phyloP scores from a whole-genome alignment of 202 grass and related monocot genomes.

The Carex sylvatica region DNA sequence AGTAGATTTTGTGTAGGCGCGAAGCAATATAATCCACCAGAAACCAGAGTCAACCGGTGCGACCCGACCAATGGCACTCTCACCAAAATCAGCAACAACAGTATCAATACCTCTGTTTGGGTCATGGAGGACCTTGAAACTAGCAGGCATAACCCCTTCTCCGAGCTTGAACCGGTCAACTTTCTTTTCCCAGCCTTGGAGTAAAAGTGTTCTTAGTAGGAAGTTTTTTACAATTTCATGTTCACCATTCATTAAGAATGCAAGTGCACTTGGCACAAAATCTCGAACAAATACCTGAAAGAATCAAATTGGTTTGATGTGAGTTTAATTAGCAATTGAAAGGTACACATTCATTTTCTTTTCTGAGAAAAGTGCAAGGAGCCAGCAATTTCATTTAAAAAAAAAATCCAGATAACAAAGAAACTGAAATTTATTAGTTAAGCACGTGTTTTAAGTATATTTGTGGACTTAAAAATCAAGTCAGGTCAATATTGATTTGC shows the following conservation, averaged over 20 bases:
- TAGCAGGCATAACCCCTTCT: slow-evolving; percentile 89
- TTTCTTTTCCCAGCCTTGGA: slow-evolving; percentile 88
- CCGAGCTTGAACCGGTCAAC: slow-evolving; percentile 93
- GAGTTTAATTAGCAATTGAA: slow-evolving; percentile 5
- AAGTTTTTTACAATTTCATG: slow-evolving; percentile 85
- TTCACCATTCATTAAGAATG: slow-evolving; percentile 95
- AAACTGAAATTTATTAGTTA: background rate
- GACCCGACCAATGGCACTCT: slow-evolving; percentile 91
- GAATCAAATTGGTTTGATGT: background rate
- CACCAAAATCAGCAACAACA: slow-evolving; percentile 80
- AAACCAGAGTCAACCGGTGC: slow-evolving; percentile 91
- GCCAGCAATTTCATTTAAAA: background rate
- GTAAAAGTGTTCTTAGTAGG: slow-evolving; percentile 66
- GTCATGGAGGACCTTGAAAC: slow-evolving; percentile 89
- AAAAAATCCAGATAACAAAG: background rate
- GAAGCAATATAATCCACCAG: slow-evolving; percentile 91
- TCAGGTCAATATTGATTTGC: background rate
- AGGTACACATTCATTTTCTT: background rate
- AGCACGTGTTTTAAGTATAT: too few species aligned
- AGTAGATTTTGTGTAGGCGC: slow-evolving; percentile 92
- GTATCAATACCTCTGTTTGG: slow-evolving; percentile 52
- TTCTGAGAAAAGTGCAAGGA: background rate
- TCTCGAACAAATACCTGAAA: slow-evolving; percentile 87
- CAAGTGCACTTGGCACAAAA: slow-evolving; percentile 88
- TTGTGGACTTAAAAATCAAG: too few species aligned